A percentile compares a stretch with the other conserved stretches of the same genome.
These are phyloP conservation scores for Camelina neglecta DNA, from an alignment of 345 rosid genomes.

Conservation along the genomic window DNA sequence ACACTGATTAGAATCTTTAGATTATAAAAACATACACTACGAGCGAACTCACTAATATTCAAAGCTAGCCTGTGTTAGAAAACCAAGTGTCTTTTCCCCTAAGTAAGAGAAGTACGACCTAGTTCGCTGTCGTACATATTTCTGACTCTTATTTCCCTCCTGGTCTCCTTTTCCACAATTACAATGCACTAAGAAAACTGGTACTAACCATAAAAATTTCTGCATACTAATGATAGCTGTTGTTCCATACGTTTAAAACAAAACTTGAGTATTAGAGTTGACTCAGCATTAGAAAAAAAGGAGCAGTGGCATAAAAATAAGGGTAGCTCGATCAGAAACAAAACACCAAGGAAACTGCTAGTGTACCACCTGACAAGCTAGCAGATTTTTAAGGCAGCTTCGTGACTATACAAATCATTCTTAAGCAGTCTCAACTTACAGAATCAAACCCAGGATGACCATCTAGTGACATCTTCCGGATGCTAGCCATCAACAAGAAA, in stretches of 20 bases:
- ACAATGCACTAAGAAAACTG: neutral
- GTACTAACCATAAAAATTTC: neutral
- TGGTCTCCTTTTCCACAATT: slow-evolving; percentile 1
- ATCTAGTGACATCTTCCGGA: slow-evolving; percentile 79
- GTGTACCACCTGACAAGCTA: slow-evolving; percentile 9
- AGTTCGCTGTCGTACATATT: neutral
- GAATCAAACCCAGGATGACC: slow-evolving; percentile 88
- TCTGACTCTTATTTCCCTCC: slow-evolving; percentile 1
- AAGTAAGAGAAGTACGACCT: neutral
- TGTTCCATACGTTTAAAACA: neutral
- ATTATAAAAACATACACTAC: neutral
- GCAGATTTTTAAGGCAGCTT: neutral
- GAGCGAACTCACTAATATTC: slow-evolving; percentile 4
- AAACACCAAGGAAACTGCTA: slow-evolving; percentile 17
- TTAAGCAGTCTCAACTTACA: slow-evolving; percentile 55
- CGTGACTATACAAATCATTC: neutral
- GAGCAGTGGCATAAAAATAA: neutral
- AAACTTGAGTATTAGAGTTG: slow-evolving; percentile 1
- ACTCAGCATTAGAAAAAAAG: neutral
- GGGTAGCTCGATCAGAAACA: slow-evolving; percentile 16
- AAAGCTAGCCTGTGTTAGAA: slow-evolving; percentile 12
- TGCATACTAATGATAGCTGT: neutral
- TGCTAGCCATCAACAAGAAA: slow-evolving; percentile 77
- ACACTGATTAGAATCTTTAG: neutral
- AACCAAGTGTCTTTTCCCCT: neutral